These are phyloP conservation scores for Gracilaria gracilis DNA, from an alignment of 23 red algal genomes.

Conservation along the genomic window DNA sequence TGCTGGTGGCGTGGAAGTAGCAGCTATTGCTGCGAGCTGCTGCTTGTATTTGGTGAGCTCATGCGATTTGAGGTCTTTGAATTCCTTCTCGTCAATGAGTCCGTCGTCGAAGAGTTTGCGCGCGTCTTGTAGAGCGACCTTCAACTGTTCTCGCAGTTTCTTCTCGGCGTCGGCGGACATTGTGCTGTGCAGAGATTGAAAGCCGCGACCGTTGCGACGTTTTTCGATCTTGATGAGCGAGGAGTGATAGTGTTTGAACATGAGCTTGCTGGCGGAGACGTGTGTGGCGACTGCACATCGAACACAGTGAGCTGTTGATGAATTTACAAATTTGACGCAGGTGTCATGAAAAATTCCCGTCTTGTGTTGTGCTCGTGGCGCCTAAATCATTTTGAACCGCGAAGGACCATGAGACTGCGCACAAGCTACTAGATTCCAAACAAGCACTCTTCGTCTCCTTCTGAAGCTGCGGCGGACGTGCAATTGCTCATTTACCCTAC, in stretches of 20 bases:
- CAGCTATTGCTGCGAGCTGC: constrained; percentile 27
- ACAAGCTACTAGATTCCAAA: too few species aligned
- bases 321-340: background rate
- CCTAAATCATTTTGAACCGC: too few species aligned
- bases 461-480: too few species aligned
- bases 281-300: background rate
- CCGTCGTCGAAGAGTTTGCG: constrained; percentile 66
- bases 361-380: background rate
- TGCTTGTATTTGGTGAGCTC: constrained; percentile 69
- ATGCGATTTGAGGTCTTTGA: constrained; percentile 66
- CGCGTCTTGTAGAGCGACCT: constrained; percentile 67
- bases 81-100: constrained; percentile 71
- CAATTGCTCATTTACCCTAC: too few species aligned
- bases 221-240: background rate
- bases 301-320: background rate
- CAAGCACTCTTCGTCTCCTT: too few species aligned
- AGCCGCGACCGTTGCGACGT: background rate
- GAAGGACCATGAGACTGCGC: too few species aligned
- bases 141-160: constrained; percentile 52
- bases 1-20: background rate
- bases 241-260: background rate
- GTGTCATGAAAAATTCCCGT: background rate
- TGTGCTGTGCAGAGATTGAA: background rate
- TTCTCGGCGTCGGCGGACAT: constrained; percentile 32
- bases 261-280: too few species aligned